A percentile compares a stretch with the other conserved stretches of the same genome.
Conservation (phyloP, 2,329 filamentous ascomycete species). For the Thelonectria rubi region DNA sequence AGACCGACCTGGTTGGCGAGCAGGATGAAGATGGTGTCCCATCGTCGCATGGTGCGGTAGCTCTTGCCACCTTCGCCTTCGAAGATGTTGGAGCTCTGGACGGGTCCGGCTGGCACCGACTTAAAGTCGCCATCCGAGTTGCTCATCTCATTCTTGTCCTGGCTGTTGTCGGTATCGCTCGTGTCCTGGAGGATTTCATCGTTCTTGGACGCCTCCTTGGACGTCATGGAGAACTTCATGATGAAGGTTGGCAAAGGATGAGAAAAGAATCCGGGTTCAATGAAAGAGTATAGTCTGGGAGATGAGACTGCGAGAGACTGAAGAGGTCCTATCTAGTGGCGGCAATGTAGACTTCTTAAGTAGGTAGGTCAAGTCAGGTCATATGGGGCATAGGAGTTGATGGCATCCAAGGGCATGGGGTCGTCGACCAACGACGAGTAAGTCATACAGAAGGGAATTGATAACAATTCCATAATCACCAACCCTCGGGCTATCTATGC, state of each 20-base stretch:
- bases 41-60: slow-evolving; percentile 40
- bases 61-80: slow-evolving; percentile 38
- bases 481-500: neutral
- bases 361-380: neutral
- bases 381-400: neutral
- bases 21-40: slow-evolving; percentile 42
- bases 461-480: slow-evolving; percentile 1
- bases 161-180: neutral
- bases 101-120: neutral
- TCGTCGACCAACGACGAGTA: neutral
- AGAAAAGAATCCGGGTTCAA: neutral
- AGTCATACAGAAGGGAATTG: neutral
- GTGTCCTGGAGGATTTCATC: neutral
- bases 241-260: neutral
- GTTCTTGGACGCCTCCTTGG: neutral
- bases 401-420: neutral
- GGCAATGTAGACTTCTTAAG: neutral
- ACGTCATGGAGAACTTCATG: neutral
- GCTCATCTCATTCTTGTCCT: neutral
- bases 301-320: neutral
- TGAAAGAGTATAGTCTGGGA: neutral
- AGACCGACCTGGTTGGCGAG: slow-evolving; percentile 45
- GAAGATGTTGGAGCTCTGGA: neutral
- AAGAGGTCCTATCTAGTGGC: neutral
- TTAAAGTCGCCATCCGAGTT: neutral